Percentiles rank a stretch among this genome's conserved stretches.
Evolutionary conservation across 306 rosid species (phyloP).

Genomic region (Oxytropis ochrocephala): DNA sequence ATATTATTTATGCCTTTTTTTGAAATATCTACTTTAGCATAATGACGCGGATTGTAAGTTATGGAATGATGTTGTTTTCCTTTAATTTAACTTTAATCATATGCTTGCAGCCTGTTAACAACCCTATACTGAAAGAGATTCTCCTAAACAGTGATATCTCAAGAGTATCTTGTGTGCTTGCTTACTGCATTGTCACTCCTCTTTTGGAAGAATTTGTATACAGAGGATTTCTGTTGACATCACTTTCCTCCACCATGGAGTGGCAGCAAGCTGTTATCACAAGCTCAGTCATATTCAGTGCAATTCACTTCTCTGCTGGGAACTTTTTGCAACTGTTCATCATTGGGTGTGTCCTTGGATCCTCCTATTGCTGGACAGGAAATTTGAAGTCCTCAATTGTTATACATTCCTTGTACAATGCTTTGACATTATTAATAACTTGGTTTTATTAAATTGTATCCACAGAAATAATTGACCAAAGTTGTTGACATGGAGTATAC

Average conservation of each 20-base stretch:
- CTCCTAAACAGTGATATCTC: constrained; percentile 46
- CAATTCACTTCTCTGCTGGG: constrained; percentile 69
- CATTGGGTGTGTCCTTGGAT: constrained; percentile 74
- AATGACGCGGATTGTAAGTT: neutral
- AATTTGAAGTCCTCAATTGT: constrained; percentile 51
- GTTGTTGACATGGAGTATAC: neutral
- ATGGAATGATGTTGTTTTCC: neutral
- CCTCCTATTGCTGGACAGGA: constrained; percentile 70
- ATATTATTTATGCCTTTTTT: neutral
- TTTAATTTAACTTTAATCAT: neutral
- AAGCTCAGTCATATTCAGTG: constrained; percentile 67
- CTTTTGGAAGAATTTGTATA: constrained; percentile 69
- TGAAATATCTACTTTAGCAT: neutral
- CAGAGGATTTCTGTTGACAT: constrained; percentile 69
- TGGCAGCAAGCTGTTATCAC: constrained; percentile 64
- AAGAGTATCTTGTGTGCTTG: constrained; percentile 44
- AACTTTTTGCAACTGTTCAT: constrained; percentile 60
- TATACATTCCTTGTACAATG: constrained; percentile 77
- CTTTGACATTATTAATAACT: constrained; percentile 47
- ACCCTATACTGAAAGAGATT: constrained; percentile 55
- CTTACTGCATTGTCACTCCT: constrained; percentile 63
- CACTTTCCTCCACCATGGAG: constrained; percentile 52
- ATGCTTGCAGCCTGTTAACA: constrained; percentile 50
- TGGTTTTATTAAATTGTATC: constrained; percentile 29
- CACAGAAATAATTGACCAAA: neutral